Percentiles rank a stretch among this genome's conserved stretches.
phyloP scores from a whole-genome alignment of 345 rosid genomes.

The Acer campestre region DNA sequence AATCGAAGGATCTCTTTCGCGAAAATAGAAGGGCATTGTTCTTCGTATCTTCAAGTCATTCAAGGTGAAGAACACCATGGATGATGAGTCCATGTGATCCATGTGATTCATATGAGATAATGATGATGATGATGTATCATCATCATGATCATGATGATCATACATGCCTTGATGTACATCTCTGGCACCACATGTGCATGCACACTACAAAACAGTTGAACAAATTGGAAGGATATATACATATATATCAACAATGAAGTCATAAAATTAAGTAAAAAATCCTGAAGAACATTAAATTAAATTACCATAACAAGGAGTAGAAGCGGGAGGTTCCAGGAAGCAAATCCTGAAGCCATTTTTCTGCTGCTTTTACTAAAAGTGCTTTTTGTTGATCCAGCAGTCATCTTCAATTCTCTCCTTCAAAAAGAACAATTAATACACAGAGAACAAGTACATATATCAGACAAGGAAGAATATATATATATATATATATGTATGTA shows the following conservation, averaged over 20 bases:
- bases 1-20: conserved; percentile 27
- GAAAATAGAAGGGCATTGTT: conserved; percentile 34
- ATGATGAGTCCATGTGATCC: conserved; percentile 23
- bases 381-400: neutral
- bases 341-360: conserved; percentile 7
- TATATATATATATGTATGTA: too few species aligned
- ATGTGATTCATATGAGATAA: conserved; percentile 20
- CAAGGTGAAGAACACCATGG: conserved; percentile 44
- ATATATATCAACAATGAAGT: too few species aligned
- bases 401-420: too few species aligned
- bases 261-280: too few species aligned
- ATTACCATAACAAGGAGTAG: conserved; percentile 25
- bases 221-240: neutral
- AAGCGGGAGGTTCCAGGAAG: conserved; percentile 12
- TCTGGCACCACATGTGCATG: conserved; percentile 12
- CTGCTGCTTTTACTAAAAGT: neutral
- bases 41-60: conserved; percentile 37
- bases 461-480: neutral
- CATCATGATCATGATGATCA: neutral
- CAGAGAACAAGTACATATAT: neutral
- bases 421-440: neutral
- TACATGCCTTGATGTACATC: conserved; percentile 18
- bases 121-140: neutral
- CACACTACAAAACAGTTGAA: neutral
- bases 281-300: neutral